Base-by-base conservation (phyloP, 257 asterid genomes). In the Eustoma russellianum region DNA sequence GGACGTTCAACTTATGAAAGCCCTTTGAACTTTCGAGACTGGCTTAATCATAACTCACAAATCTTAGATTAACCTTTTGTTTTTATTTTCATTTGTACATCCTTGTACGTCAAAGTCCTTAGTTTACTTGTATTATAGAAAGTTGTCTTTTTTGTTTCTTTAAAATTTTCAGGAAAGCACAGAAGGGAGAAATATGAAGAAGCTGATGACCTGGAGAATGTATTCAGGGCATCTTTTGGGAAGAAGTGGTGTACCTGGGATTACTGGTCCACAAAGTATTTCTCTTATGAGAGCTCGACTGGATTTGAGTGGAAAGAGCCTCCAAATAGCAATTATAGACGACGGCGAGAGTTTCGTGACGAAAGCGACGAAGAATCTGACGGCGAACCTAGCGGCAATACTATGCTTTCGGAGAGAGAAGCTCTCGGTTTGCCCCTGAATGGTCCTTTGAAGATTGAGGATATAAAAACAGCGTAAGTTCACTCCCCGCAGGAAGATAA, bases 381-480 rank as follows among this genome's bases (percentile, higher is more conserved):
- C 28, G 19, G 46, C 13, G 74, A 56, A 40, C 24, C 82, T 16
- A 69, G 47, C 60, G 16, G 8, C 46, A 19, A 61, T 17, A 89
- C 83, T 55, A 52, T 71, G 53, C 71, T 48, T 62, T 75, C 79
- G 43, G 88, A 89, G 62, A 79, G 94, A 63, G 58, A 70, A 75
- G 67, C 69, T 66, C 95, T 89, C 28, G 93, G 90, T 72, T 70
- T 89, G 53, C 95, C 97, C 18, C 60, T 69, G 46, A 55, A 64
- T 15, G 95, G 97, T 60, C 88, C 84, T 41, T 62, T 89, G 79
- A 76, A 66, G 69, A 78, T 89, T 14, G 78, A 79, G 68, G 95
- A 86, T 50, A 88, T 89, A 68, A 89, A 89, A 77, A 66, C 79
- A 67, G 97, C 97, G 97, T 89, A 77, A 86, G 95, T 79, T 62